Evolutionary conservation across 2,329 filamentous ascomycete species (phyloP).

Genomic region (Stachybotrys chlorohalonatus): DNA sequence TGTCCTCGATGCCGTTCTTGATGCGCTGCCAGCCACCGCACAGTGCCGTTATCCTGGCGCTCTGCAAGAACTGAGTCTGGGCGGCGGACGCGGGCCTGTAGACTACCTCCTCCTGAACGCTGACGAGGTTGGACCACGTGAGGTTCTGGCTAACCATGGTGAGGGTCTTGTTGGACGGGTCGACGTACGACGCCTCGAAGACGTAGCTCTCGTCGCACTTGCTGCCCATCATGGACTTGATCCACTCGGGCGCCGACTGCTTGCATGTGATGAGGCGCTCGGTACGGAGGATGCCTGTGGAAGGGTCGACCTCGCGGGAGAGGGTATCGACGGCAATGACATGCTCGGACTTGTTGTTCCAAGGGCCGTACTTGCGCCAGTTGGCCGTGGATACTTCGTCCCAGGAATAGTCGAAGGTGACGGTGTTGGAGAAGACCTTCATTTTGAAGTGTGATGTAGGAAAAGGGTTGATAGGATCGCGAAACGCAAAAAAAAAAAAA

Average conservation of each 20-base stretch:
- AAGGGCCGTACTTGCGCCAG: slow-evolving; percentile 97
- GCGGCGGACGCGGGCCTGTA: slow-evolving; percentile 56
- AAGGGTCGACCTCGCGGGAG: slow-evolving; percentile 52
- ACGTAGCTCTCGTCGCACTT: slow-evolving; percentile 76
- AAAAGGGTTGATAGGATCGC: neutral
- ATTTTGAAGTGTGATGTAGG: slow-evolving; percentile 39
- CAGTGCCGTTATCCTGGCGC: slow-evolving; percentile 85
- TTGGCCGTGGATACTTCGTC: slow-evolving; percentile 95
- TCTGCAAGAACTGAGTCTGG: slow-evolving; percentile 77
- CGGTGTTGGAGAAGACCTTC: slow-evolving; percentile 90
- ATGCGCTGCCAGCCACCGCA: slow-evolving; percentile 97
- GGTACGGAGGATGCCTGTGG: slow-evolving; percentile 51
- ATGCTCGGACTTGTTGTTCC: slow-evolving; percentile 98
- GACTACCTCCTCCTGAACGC: slow-evolving; percentile 84
- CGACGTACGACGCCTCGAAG: slow-evolving; percentile 93
- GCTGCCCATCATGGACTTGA: slow-evolving; percentile 66
- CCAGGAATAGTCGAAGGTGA: slow-evolving; percentile 97
- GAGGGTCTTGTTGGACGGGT: slow-evolving; percentile 72
- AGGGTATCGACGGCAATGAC: slow-evolving; percentile 93
- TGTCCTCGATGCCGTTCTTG: slow-evolving; percentile 91
- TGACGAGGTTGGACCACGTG: slow-evolving; percentile 84
- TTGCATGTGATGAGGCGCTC: slow-evolving; percentile 55
- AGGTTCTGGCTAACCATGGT: slow-evolving; percentile 96
- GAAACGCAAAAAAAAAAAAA: no score
- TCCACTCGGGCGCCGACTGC: slow-evolving; percentile 64